Evolutionary conservation across 2,329 filamentous ascomycete species (phyloP).

Genomic region (Scortechinia acanthostroma): DNA sequence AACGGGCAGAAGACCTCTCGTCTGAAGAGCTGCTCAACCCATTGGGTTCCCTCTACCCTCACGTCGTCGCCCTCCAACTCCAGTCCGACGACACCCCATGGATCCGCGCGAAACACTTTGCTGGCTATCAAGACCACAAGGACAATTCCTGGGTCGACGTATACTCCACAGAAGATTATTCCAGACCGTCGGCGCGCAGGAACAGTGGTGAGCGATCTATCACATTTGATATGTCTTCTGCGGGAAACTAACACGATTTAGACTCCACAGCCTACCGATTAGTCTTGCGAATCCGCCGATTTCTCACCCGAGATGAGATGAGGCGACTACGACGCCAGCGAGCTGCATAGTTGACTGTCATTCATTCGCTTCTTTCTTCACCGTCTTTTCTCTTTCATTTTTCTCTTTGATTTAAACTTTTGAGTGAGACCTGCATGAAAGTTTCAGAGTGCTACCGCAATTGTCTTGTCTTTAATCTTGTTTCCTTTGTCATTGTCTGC

Average conservation of each 20-base stretch:
- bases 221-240: conserved; percentile 4
- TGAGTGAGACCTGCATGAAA: no score
- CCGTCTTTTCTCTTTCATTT: no score
- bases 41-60: conserved; percentile 21
- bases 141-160: conserved; percentile 18
- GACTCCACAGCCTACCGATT: conserved; percentile 15
- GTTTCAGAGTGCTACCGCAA: no score
- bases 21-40: conserved; percentile 19
- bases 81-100: conserved; percentile 16
- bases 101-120: conserved; percentile 13
- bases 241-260: conserved; percentile 8
- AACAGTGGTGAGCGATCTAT: neutral
- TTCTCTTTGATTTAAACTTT: no score
- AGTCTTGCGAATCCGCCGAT: conserved; percentile 18
- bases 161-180: conserved; percentile 11
- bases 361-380: no score
- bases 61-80: conserved; percentile 22
- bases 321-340: no score
- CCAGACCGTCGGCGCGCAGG: neutral
- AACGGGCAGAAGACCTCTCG: conserved; percentile 14
- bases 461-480: no score
- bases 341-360: no score
- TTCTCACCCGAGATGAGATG: conserved; percentile 17
- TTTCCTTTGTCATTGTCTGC: no score
- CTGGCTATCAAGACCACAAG: conserved; percentile 16